A percentile compares a stretch with the other conserved stretches of the same genome.
These are phyloP conservation scores for Rhodosporidiobolus sp. DNA, from an alignment of 768 basidiomycete genomes.

Conservation along the genomic window DNA sequence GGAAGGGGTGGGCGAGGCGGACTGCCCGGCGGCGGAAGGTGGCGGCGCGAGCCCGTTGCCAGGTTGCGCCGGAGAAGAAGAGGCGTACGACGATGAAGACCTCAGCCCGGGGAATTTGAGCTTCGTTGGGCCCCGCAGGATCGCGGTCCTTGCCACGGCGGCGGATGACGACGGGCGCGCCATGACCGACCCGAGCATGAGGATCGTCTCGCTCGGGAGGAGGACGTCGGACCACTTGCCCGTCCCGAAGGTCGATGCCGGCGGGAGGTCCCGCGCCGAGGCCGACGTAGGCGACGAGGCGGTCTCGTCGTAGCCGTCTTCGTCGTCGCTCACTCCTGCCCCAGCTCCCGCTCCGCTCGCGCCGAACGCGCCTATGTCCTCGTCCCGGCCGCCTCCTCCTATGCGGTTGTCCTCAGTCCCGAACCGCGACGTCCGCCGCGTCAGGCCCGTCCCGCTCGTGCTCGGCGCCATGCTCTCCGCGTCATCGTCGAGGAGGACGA, in stretches of 20 bases:
- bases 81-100: constrained; percentile 4
- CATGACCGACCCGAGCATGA: constrained; percentile 28
- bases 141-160: constrained; percentile 9
- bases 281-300: constrained; percentile 14
- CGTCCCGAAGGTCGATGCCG: neutral
- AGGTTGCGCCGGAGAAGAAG: neutral
- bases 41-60: neutral
- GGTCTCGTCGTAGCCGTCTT: constrained; percentile 6
- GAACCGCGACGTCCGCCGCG: neutral
- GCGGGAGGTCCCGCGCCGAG: constrained; percentile 17
- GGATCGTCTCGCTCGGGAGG: constrained; percentile 36
- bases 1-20: neutral
- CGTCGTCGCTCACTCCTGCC: constrained; percentile 4
- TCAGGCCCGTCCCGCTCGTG: neutral
- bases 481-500: constrained; percentile 23
- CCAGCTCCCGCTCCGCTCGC: no score
- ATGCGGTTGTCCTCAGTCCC: no score
- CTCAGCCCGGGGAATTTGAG: constrained; percentile 23
- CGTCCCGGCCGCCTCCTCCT: neutral
- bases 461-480: neutral
- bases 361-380: neutral
- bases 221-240: constrained; percentile 28
- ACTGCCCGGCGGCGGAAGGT: neutral
- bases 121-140: constrained; percentile 6
- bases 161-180: constrained; percentile 17